Percentiles rank a stretch among this genome's conserved stretches.
These are phyloP conservation scores for Vigna nakashimae DNA, from an alignment of 306 rosid genomes.

Conservation along the genomic window DNA sequence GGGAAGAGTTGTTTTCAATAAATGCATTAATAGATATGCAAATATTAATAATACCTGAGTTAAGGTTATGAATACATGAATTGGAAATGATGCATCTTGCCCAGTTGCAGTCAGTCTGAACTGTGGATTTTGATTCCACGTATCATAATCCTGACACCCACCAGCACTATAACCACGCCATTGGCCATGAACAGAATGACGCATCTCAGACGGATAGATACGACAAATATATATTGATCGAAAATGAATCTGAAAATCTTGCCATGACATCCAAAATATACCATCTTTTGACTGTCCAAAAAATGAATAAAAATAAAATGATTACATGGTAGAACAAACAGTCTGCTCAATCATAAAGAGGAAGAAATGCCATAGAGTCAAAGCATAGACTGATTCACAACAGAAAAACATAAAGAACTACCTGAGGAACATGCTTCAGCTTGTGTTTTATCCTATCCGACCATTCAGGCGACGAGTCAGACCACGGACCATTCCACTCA, in stretches of 20 bases:
- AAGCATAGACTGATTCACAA: slow-evolving; percentile 24
- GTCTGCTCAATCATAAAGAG: slow-evolving; percentile 26
- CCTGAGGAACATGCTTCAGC: slow-evolving; percentile 93
- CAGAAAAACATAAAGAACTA: slow-evolving; percentile 34
- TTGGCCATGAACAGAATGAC: slow-evolving; percentile 92
- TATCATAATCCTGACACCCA: slow-evolving; percentile 98
- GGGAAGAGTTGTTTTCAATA: background rate
- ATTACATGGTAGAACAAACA: slow-evolving; percentile 16
- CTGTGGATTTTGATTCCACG: slow-evolving; percentile 99
- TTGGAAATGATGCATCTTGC: slow-evolving; percentile 89
- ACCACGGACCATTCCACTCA: slow-evolving; percentile 99
- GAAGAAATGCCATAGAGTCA: background rate
- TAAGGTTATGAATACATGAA: slow-evolving; percentile 94
- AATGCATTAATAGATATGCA: slow-evolving; percentile 17
- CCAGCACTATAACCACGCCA: slow-evolving; percentile 99
- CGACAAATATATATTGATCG: slow-evolving; percentile 98
- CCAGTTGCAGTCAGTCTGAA: slow-evolving; percentile 93
- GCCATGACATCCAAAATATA: slow-evolving; percentile 99
- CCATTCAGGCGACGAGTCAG: slow-evolving; percentile 95
- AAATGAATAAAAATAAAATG: slow-evolving; percentile 5
- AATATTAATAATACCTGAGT: slow-evolving; percentile 71
- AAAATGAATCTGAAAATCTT: slow-evolving; percentile 98
- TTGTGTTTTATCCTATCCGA: slow-evolving; percentile 98
- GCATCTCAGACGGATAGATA: slow-evolving; percentile 94
- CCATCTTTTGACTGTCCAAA: slow-evolving; percentile 88